Evolutionary conservation across 2,329 filamentous ascomycete species (phyloP).

Genomic region (Aspergillus intermedius): DNA sequence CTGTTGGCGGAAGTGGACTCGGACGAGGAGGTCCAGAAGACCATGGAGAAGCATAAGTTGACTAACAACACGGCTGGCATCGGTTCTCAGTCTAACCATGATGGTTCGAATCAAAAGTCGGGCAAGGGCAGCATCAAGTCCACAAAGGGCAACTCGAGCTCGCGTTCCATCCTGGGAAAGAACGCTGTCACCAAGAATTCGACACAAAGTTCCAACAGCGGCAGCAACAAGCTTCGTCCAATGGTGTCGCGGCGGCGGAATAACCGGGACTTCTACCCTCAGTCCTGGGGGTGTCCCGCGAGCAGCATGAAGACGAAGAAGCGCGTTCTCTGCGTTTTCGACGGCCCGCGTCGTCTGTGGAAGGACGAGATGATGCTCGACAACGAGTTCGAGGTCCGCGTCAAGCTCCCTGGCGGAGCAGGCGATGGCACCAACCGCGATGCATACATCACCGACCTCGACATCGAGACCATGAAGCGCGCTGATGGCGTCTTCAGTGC

Average conservation of each 20-base stretch:
- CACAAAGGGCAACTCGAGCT: slow-evolving; percentile 48
- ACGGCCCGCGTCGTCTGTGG: slow-evolving; percentile 78
- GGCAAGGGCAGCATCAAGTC: slow-evolving; percentile 43
- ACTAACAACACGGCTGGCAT: slow-evolving; percentile 41
- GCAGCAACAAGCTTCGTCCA: slow-evolving; percentile 63
- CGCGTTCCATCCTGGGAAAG: slow-evolving; percentile 46
- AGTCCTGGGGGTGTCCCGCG: slow-evolving; percentile 85
- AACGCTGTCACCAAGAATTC: slow-evolving; percentile 38
- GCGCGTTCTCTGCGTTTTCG: slow-evolving; percentile 87
- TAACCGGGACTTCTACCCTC: slow-evolving; percentile 87
- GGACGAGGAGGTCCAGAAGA: slow-evolving; percentile 52
- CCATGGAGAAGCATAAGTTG: slow-evolving; percentile 53
- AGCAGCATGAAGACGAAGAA: slow-evolving; percentile 99
- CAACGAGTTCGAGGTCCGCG: slow-evolving; percentile 85
- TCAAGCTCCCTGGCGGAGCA: slow-evolving; percentile 67
- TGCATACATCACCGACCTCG: slow-evolving; percentile 84
- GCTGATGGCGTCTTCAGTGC: slow-evolving; percentile 77
- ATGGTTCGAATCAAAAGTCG: slow-evolving; percentile 42
- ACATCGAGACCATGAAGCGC: slow-evolving; percentile 80
- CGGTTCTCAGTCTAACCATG: slow-evolving; percentile 44
- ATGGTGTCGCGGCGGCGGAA: slow-evolving; percentile 62
- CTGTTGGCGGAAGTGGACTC: slow-evolving; percentile 54
- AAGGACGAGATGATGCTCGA: slow-evolving; percentile 99
- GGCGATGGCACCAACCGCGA: slow-evolving; percentile 77
- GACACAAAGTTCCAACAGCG: slow-evolving; percentile 47